Conservation (phyloP, 2,329 filamentous ascomycete genomes). For the Penicillium sp. region DNA sequence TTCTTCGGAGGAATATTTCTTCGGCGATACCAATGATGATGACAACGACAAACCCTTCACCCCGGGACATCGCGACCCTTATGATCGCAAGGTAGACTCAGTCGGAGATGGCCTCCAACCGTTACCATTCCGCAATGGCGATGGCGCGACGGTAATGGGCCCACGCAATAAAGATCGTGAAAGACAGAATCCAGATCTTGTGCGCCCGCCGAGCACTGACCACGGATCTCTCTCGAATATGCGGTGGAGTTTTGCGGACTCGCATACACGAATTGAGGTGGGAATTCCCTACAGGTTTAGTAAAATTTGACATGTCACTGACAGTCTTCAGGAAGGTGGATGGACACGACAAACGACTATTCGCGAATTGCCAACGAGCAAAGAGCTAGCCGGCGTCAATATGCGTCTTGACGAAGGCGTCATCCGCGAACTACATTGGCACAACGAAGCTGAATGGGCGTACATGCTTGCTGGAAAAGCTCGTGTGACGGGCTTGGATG, state of each 20-base stretch:
- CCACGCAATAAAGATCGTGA: conserved; percentile 67
- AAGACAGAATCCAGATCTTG: conserved; percentile 65
- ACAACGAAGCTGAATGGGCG: conserved; percentile 70
- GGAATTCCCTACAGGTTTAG: conserved; percentile 15
- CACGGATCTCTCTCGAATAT: conserved; percentile 67
- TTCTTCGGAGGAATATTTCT: conserved; percentile 24
- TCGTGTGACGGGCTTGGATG: conserved; percentile 68
- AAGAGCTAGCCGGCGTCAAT: conserved; percentile 72
- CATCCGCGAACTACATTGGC: conserved; percentile 76
- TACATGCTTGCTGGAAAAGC: conserved; percentile 69
- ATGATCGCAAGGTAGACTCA: conserved; percentile 61
- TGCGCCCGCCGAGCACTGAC: conserved; percentile 70
- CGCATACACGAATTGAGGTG: conserved; percentile 61
- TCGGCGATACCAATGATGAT: conserved; percentile 5
- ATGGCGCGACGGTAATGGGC: conserved; percentile 63
- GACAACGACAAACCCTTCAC: conserved; percentile 49
- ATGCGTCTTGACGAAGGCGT: conserved; percentile 71
- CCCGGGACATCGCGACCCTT: conserved; percentile 57
- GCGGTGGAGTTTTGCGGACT: conserved; percentile 67
- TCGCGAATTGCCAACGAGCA: conserved; percentile 34
- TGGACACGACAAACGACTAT: conserved; percentile 67
- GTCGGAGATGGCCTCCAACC: conserved; percentile 34
- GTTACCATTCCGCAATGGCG: conserved; percentile 57
- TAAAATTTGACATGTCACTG: conserved; percentile 1
- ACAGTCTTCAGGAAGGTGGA: conserved; percentile 57